phyloP scores from a whole-genome alignment of 768 basidiomycete genomes.

The Xerocomellus amylosporus region DNA sequence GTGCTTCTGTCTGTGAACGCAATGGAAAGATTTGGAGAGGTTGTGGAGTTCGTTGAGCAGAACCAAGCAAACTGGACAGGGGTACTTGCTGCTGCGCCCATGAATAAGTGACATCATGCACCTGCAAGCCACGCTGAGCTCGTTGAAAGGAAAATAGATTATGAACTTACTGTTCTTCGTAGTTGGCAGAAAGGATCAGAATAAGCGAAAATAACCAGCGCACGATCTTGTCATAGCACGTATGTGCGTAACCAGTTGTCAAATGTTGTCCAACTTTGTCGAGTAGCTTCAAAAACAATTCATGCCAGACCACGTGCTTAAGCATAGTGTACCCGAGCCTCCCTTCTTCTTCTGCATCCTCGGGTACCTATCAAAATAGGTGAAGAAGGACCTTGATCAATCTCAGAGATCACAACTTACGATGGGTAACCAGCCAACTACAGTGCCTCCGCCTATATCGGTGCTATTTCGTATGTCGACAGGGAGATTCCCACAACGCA shows the following conservation, averaged over 20 bases:
- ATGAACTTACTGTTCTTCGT: constrained; percentile 42
- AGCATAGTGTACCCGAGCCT: constrained; percentile 32
- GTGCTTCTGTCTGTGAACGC: constrained; percentile 17
- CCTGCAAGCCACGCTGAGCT: constrained; percentile 13
- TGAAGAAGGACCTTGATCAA: too few species aligned
- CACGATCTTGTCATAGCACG: constrained; percentile 26
- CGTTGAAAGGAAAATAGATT: too few species aligned
- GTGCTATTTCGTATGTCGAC: too few species aligned
- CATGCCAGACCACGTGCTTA: constrained; percentile 40
- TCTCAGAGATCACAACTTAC: too few species aligned
- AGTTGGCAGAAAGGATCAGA: constrained; percentile 41
- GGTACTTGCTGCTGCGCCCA: constrained; percentile 28
- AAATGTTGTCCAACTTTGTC: constrained; percentile 20
- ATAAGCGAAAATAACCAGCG: constrained; percentile 36
- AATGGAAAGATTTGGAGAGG: constrained; percentile 14
- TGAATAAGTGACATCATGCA: constrained; percentile 39
- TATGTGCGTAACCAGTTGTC: constrained; percentile 18
- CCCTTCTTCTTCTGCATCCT: constrained; percentile 29
- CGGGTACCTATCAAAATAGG: constrained; percentile 25
- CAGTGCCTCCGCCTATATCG: too few species aligned
- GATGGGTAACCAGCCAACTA: too few species aligned
- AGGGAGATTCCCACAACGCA: too few species aligned
- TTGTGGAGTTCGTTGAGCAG: constrained; percentile 25
- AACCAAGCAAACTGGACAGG: constrained; percentile 41
- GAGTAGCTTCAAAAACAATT: constrained; percentile 33